phyloP scores from a whole-genome alignment of 352 stramenopile genomes.

The Phytopythium delawarense region DNA sequence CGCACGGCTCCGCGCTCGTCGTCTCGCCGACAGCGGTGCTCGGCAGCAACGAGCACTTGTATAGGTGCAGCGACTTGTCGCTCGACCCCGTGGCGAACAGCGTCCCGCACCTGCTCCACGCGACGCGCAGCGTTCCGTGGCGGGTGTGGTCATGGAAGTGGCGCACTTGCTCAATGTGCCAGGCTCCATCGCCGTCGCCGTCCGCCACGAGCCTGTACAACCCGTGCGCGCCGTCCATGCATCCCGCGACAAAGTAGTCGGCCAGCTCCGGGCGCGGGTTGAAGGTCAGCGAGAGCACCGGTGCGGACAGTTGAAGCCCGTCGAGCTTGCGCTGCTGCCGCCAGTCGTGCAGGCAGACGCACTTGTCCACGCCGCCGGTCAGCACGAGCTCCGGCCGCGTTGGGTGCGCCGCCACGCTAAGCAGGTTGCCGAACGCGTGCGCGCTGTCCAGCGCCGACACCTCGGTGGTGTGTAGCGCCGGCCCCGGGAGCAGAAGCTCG shows the following conservation, averaged over 20 bases:
- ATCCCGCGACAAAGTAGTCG: constrained; percentile 54
- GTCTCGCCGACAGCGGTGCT: constrained; percentile 4
- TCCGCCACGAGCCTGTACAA: constrained; percentile 42
- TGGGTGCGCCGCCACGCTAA: constrained; percentile 51
- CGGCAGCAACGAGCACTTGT: constrained; percentile 32
- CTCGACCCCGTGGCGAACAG: constrained; percentile 71
- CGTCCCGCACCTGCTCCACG: constrained; percentile 47
- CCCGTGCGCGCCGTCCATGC: constrained; percentile 71
- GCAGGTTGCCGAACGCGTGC: constrained; percentile 62
- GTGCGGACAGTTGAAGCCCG: constrained; percentile 24
- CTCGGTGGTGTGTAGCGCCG: constrained; percentile 22
- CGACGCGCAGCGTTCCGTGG: constrained; percentile 58
- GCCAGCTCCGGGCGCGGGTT: constrained; percentile 36
- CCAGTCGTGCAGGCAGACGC: constrained; percentile 70
- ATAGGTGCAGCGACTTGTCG: constrained; percentile 75
- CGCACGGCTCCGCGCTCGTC: constrained; percentile 14
- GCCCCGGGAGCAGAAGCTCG: constrained; percentile 58
- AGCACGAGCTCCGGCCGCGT: constrained; percentile 37
- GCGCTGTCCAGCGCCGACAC: constrained; percentile 36
- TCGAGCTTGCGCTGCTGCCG: constrained; percentile 38
- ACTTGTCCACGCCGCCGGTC: constrained; percentile 73
- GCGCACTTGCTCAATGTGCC: constrained; percentile 34
- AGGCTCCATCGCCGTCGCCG: constrained; percentile 20
- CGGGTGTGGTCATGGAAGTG: constrained; percentile 72
- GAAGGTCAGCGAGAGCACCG: constrained; percentile 59